These are phyloP conservation scores for Sarocladium oryzae DNA, from an alignment of 2,329 filamentous ascomycete genomes.

Conservation along the genomic window DNA sequence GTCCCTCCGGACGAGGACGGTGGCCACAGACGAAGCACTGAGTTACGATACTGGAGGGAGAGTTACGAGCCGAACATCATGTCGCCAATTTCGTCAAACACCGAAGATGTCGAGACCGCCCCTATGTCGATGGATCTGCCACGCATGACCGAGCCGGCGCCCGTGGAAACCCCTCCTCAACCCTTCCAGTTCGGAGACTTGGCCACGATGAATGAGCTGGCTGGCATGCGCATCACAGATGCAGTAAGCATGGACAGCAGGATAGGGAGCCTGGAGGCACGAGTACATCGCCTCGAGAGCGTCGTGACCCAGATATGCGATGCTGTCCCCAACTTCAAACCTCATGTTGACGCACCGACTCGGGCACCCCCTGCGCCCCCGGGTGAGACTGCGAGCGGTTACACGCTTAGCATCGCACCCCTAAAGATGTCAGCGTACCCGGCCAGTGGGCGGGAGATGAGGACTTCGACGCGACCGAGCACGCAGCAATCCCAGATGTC, in stretches of 20 bases:
- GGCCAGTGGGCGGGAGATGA: conserved; percentile 4
- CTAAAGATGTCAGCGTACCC: conserved; percentile 8
- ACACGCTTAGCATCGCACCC: conserved; percentile 11
- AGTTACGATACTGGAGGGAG: conserved; percentile 58
- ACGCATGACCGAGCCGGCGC: conserved; percentile 25
- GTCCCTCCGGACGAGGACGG: conserved; percentile 25
- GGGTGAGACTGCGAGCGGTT: conserved; percentile 16
- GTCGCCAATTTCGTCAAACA: conserved; percentile 44
- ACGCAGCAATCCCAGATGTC: conserved; percentile 36
- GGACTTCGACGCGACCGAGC: conserved; percentile 17
- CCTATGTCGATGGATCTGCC: conserved; percentile 23
- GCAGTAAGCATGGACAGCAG: conserved; percentile 47
- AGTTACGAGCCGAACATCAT: conserved; percentile 48
- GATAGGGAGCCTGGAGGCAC: conserved; percentile 43
- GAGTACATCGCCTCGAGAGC: conserved; percentile 46
- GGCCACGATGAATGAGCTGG: conserved; percentile 37
- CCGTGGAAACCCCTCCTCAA: conserved; percentile 34
- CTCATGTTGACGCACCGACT: conserved; percentile 22
- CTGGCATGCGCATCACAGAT: conserved; percentile 52
- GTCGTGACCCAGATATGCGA: conserved; percentile 45
- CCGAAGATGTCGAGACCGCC: conserved; percentile 21
- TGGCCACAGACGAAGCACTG: conserved; percentile 50
- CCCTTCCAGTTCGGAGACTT: conserved; percentile 50
- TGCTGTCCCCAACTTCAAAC: conserved; percentile 33
- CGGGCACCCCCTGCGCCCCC: conserved; percentile 19